phyloP scores from a whole-genome alignment of 73 alveolate species.

The Tetrahymena borealis region DNA sequence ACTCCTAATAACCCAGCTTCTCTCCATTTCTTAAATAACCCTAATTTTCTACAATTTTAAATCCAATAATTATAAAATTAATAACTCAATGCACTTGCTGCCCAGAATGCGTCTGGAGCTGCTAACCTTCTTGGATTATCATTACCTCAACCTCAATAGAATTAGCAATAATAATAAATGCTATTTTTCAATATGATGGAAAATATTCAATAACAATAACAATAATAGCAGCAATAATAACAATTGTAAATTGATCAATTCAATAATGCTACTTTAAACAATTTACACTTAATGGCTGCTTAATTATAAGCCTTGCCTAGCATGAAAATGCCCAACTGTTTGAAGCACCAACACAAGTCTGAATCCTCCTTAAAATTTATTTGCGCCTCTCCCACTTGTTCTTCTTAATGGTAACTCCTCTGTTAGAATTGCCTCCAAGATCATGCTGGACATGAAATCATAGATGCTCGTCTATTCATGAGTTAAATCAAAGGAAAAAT shows the following conservation, averaged over 20 bases:
- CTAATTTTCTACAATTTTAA: background rate
- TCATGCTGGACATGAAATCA: background rate
- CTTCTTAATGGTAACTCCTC: background rate
- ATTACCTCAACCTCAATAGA: background rate
- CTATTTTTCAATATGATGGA: background rate
- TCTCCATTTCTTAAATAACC: background rate
- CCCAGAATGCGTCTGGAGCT: too few relatives aligned
- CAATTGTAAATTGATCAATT: background rate
- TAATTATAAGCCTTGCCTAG: background rate
- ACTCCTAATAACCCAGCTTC: background rate
- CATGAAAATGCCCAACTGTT: background rate
- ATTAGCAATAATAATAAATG: background rate
- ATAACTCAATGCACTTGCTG: background rate
- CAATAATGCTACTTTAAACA: background rate
- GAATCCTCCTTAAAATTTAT: background rate
- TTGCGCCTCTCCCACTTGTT: background rate
- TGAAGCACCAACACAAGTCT: background rate
- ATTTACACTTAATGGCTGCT: background rate
- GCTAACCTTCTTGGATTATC: background rate
- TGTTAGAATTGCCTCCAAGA: background rate
- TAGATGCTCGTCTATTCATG: background rate
- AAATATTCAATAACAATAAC: background rate
- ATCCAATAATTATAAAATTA: background rate
- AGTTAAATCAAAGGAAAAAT: background rate
- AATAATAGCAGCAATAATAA: background rate